phyloP scores from a whole-genome alignment of 108 stramenopile species.

The Asterionellopsis glacialis region DNA sequence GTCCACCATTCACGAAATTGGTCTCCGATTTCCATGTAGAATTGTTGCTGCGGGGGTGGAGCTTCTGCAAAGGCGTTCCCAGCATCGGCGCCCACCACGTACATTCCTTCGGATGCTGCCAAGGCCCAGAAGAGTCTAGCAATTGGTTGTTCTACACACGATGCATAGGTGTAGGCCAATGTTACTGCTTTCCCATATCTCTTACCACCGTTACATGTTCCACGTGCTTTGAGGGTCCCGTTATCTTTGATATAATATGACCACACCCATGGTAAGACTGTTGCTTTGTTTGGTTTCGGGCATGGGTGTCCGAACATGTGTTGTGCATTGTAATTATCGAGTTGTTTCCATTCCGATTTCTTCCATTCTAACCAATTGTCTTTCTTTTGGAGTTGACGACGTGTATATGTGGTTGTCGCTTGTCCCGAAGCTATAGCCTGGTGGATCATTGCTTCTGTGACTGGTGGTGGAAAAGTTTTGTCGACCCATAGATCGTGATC shows the following conservation, averaged over 20 bases:
- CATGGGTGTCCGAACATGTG: not conserved
- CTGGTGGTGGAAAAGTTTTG: too few relatives aligned
- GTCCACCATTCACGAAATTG: slow-evolving; percentile 30
- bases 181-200: not conserved
- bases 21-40: slow-evolving; percentile 23
- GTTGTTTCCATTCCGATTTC: not conserved
- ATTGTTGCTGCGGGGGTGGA: slow-evolving; percentile 19
- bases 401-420: too few relatives aligned
- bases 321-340: not conserved
- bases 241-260: slow-evolving; percentile 11
- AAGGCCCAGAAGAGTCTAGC: slow-evolving; percentile 22
- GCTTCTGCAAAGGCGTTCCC: slow-evolving; percentile 30
- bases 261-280: slow-evolving; percentile 9
- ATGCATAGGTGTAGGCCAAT: slow-evolving; percentile 12
- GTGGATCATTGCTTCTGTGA: too few relatives aligned
- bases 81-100: slow-evolving; percentile 26
- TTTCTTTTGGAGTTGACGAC: not conserved
- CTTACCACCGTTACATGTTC: slow-evolving; percentile 18
- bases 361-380: not conserved
- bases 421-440: too few relatives aligned
- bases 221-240: slow-evolving; percentile 16
- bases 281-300: not conserved
- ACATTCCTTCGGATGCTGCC: slow-evolving; percentile 12
- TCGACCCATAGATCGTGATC: too few relatives aligned
- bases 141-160: slow-evolving; percentile 28